Conservation (phyloP, 2,329 filamentous ascomycete genomes). For the Stagonosporopsis rhizophila region DNA sequence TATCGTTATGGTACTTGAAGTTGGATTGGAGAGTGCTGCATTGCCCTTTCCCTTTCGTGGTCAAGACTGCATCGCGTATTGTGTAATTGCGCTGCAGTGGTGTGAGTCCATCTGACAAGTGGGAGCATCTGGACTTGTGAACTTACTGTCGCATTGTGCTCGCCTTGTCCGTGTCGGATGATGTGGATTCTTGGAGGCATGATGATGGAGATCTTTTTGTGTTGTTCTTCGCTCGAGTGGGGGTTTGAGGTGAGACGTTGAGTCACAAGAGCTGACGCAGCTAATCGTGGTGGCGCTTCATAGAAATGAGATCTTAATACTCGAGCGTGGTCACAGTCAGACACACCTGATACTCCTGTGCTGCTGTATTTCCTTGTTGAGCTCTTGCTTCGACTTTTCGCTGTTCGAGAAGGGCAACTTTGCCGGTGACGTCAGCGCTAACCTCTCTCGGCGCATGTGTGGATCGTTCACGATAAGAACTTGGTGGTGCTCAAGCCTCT, state of each 20-base stretch:
- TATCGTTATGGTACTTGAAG: conserved; percentile 65
- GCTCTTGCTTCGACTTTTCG: conserved; percentile 10
- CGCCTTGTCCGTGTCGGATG: conserved; percentile 76
- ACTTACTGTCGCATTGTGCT: conserved; percentile 68
- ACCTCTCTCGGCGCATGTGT: not conserved
- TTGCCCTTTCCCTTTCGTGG: conserved; percentile 76
- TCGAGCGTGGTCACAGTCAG: too few relatives aligned
- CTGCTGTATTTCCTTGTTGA: not conserved
- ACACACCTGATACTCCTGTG: not conserved
- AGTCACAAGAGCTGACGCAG: conserved; percentile 2
- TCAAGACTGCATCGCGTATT: conserved; percentile 80
- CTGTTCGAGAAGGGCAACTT: not conserved
- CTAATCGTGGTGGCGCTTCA: not conserved
- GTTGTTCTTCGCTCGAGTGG: not conserved
- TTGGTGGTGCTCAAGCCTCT: not conserved
- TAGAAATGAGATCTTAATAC: not conserved
- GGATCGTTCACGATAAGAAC: conserved; percentile 20
- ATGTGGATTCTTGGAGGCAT: conserved; percentile 52
- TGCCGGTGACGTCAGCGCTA: conserved; percentile 15
- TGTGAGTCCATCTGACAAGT: not conserved
- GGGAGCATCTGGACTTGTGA: not conserved
- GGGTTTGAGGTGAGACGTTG: conserved; percentile 4
- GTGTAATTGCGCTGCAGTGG: conserved; percentile 71
- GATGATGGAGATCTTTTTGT: conserved; percentile 5
- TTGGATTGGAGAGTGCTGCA: conserved; percentile 67